Evolutionary conservation across 2,329 filamentous ascomycete species (phyloP), one percentile per base, ranked within the genome.

Genomic region (Byssochlamys sp.): DNA sequence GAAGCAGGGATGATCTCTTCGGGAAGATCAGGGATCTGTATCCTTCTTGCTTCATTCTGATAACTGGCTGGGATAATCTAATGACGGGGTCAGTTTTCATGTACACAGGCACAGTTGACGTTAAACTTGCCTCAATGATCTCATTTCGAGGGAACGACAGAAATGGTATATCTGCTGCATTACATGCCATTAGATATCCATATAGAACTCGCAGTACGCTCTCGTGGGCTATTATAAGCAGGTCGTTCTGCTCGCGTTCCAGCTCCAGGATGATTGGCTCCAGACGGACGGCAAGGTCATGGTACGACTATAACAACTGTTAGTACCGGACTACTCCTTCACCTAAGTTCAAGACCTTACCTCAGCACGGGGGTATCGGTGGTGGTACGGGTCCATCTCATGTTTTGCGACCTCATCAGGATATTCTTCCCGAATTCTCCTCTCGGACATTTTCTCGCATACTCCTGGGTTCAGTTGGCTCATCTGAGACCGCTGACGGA

Each of bases 171-270:
- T 95, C 91, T 73, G 88, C 88, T 7, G 95, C 91, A 70, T 92
- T 94, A 76, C 94, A 97, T 65, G 95, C 94, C 94, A 99, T 99
- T 45, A 99, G 80, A 73, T 99, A 99, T 26, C 91, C 91, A 70
- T 99, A 99, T 2, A 99, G 81, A 26, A 99, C 94, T 50, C 94
- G 89, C 52, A 99, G 81, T n/a, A 99, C 94, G 55, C 90, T 95
- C 73, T 99, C 94, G 72, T 99, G 94, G 0, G 94, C 94, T 64
- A 99, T 96, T 69, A 99, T 96, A 55, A 99, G 82, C n/a, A 99
- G 81, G 70, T 99, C 94, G 63, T 95, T 95, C 66, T 96, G 90
- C 76, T 99, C 94, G 50, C 94, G 87, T 77, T 99, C 94, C 12
- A 99, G 83, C 72, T 99, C 94, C 29, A 99, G 83, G 68, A 99